Base-by-base conservation (phyloP, 2,329 filamentous ascomycete species). In the Clarireedia paspali region DNA sequence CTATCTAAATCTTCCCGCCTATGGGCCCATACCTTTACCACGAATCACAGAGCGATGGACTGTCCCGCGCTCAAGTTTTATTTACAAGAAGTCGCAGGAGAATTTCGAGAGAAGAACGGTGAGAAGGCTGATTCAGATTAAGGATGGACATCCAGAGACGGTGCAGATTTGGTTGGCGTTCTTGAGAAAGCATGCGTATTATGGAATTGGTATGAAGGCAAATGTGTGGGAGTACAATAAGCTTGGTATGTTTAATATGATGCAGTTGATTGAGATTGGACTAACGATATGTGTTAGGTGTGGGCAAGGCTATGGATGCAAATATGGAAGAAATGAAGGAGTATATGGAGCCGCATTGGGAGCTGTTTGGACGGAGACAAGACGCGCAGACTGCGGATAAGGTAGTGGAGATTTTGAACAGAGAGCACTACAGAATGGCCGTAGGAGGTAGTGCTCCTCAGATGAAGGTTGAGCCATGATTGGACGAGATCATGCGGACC, bases 171-270 rank as follows among this genome's bases (percentile, higher is more conserved):
- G 94, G 94, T 75, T 99, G 57, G 91, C 90, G 0, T 97, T 95
- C 69, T 71, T 99, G 68, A 83, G 88, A 68, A 95, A 95, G 73
- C 87, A 96, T 69, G 89, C 91, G 44, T 95, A 94, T 70, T 89
- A 95, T 64, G 94, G 94, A n/a, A 86, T 97, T 42, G 94, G 94
- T 66, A 95, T 99, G 91, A 99, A 99, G 79, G 94, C 94, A 53
- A 96, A 99, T 70, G 81, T 97, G 50, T 99, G 88, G 84, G 89
- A 96, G 69, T 91, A 89, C 72, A 84, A 87, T 66, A 80, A 81
- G 56, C 70, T 91, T 57, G 85, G 87, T 87, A 79, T 60, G 72
- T 61, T 62, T 45, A 36, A 52, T 42, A 53, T 20, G 14, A 44
- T 48, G 2, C 3, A 12, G n/a, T 40, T 44, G 26, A 30, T 27